Evolutionary conservation across 1,284 basidiomycete species (phyloP).

Genomic region (Testicularia cyperi): DNA sequence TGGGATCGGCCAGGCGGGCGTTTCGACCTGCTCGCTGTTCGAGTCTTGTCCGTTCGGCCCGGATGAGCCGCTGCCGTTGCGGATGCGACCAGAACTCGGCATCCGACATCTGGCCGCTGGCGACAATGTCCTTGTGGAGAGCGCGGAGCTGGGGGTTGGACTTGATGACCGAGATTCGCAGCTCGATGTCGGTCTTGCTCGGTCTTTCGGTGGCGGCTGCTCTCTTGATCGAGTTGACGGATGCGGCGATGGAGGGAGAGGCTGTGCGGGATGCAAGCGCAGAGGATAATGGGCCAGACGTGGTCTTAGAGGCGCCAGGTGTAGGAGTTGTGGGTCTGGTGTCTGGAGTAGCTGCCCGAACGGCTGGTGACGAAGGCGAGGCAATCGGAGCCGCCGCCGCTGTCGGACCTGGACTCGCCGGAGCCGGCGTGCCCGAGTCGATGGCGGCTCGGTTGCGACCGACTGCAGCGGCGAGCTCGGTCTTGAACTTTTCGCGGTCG

Average conservation of each 20-base stretch:
- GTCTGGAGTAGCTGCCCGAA: slow-evolving; percentile 5
- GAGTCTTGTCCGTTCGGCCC: slow-evolving; percentile 45
- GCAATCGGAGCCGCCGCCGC: no score
- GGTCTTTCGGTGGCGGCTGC: slow-evolving; percentile 1
- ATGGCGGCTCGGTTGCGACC: slow-evolving; percentile 12
- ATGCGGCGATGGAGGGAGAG: background rate
- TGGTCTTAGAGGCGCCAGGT: slow-evolving; percentile 1
- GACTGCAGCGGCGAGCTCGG: slow-evolving; percentile 38
- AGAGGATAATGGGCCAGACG: no score
- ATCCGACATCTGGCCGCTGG: slow-evolving; percentile 41
- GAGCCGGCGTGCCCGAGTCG: slow-evolving; percentile 6
- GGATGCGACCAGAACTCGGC: slow-evolving; percentile 59
- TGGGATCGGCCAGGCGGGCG: slow-evolving; percentile 55
- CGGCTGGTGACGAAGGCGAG: slow-evolving; percentile 12
- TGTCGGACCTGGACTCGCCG: slow-evolving; percentile 6
- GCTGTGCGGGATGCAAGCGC: no score
- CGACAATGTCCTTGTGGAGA: slow-evolving; percentile 56
- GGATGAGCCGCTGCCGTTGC: slow-evolving; percentile 46
- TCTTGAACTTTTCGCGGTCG: slow-evolving; percentile 46
- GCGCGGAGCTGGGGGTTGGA: slow-evolving; percentile 45
- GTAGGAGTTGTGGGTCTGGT: slow-evolving; percentile 8
- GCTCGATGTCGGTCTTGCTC: slow-evolving; percentile 40
- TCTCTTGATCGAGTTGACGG: background rate
- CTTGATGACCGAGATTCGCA: slow-evolving; percentile 50
- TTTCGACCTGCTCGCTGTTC: slow-evolving; percentile 53